A percentile compares a stretch with the other conserved stretches of the same genome.
Conservation (phyloP, 2,329 filamentous ascomycete species). For the Hypoxylon sp. region DNA sequence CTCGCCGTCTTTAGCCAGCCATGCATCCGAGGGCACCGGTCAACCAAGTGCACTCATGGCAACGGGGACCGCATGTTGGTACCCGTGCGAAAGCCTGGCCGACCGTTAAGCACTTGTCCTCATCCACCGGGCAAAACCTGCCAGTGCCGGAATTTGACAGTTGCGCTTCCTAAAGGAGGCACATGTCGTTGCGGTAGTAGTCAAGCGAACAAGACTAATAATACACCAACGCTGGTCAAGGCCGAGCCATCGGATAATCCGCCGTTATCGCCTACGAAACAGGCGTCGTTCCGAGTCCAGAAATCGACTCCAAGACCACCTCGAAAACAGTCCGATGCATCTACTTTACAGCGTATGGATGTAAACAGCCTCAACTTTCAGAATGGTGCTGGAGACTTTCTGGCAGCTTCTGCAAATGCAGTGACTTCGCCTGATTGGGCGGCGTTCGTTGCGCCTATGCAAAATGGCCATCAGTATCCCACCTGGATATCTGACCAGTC, state of each 20-base stretch:
- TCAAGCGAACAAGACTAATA: conserved; percentile 30
- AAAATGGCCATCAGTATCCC: conserved; percentile 32
- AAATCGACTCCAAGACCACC: conserved; percentile 60
- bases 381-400: conserved; percentile 36
- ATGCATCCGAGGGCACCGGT: conserved; percentile 82
- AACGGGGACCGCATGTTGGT: conserved; percentile 75
- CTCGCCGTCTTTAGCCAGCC: conserved; percentile 68
- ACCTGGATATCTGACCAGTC: conserved; percentile 38
- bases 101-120: conserved; percentile 78
- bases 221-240: conserved; percentile 39
- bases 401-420: conserved; percentile 34
- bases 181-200: conserved; percentile 67
- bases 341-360: conserved; percentile 68
- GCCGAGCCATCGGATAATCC: conserved; percentile 51
- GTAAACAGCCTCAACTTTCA: conserved; percentile 65
- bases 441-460: conserved; percentile 36
- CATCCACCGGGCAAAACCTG: conserved; percentile 75
- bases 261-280: conserved; percentile 56
- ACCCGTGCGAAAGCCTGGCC: conserved; percentile 79
- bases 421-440: conserved; percentile 28
- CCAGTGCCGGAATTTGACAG: conserved; percentile 74
- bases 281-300: conserved; percentile 62
- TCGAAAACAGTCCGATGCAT: conserved; percentile 66
- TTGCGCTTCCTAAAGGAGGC: conserved; percentile 72
- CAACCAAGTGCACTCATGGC: conserved; percentile 80